phyloP scores from a whole-genome alignment of 306 rosid genomes.

The Medicago ruthenica region DNA sequence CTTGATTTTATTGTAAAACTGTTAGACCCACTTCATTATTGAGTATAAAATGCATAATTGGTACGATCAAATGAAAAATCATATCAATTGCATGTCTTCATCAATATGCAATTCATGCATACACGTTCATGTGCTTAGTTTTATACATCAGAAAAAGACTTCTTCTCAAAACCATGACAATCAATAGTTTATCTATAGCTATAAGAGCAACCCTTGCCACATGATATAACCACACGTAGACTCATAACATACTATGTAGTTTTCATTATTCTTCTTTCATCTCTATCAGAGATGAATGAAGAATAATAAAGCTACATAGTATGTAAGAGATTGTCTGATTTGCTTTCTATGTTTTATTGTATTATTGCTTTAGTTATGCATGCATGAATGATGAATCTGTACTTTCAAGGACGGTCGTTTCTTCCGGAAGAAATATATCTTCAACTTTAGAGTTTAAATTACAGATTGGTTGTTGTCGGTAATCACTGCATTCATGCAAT shows the following conservation, averaged over 20 bases:
- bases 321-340: too few species aligned
- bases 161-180: constrained; percentile 22
- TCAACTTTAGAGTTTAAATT: constrained; percentile 3
- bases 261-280: constrained; percentile 26
- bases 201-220: constrained; percentile 36
- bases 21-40: constrained; percentile 31
- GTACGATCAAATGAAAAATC: constrained; percentile 16
- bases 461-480: not conserved
- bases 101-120: constrained; percentile 35
- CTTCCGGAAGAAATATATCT: constrained; percentile 30
- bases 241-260: not conserved
- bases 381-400: constrained; percentile 23
- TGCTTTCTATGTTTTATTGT: constrained; percentile 13
- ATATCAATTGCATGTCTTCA: constrained; percentile 13
- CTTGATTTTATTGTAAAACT: not conserved
- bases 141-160: constrained; percentile 35
- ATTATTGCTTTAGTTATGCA: constrained; percentile 38
- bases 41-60: constrained; percentile 44
- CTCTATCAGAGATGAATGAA: too few species aligned
- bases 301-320: too few species aligned
- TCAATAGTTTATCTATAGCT: constrained; percentile 38
- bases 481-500: too few species aligned
- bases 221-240: constrained; percentile 37
- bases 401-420: constrained; percentile 35
- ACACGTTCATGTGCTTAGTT: constrained; percentile 31